Percentiles rank a stretch among this genome's conserved stretches.
These are phyloP conservation scores for Fraxinus platypoda DNA, from an alignment of 305 asterid species.

Conservation along the genomic window DNA sequence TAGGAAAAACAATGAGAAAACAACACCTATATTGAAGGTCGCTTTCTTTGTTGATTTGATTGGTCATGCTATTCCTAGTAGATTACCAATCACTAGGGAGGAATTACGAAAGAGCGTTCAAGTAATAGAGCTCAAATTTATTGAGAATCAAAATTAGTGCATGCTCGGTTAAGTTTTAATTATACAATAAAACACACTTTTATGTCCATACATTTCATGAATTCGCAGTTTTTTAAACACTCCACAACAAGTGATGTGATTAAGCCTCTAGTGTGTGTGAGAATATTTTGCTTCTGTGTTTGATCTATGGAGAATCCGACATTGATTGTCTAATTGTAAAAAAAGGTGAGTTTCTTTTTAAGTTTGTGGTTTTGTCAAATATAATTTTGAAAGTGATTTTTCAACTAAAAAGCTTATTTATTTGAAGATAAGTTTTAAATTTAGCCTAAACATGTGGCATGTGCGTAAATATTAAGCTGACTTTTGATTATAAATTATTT, in stretches of 20 bases:
- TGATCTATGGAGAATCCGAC: neutral
- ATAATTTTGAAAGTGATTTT: neutral
- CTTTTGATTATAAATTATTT: neutral
- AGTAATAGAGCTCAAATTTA: neutral
- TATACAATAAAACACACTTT: no score
- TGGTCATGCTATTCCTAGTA: no score
- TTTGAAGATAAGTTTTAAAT: no score
- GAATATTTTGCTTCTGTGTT: neutral
- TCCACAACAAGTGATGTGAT: neutral
- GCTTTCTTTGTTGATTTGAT: neutral
- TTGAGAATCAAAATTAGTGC: neutral
- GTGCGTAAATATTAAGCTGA: neutral
- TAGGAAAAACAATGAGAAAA: neutral
- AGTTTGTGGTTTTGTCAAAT: neutral
- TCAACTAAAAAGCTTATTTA: neutral
- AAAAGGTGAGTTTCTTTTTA: no score
- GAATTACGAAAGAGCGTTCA: neutral
- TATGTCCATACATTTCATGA: no score
- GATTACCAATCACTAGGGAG: neutral
- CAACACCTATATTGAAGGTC: neutral
- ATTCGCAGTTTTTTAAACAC: neutral
- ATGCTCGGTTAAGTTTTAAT: neutral
- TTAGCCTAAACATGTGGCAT: neutral
- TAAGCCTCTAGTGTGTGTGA: neutral
- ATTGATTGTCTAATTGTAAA: neutral